Evolutionary conservation across 108 stramenopile genomes (phyloP).

Genomic region (Nitzschia sp.): DNA sequence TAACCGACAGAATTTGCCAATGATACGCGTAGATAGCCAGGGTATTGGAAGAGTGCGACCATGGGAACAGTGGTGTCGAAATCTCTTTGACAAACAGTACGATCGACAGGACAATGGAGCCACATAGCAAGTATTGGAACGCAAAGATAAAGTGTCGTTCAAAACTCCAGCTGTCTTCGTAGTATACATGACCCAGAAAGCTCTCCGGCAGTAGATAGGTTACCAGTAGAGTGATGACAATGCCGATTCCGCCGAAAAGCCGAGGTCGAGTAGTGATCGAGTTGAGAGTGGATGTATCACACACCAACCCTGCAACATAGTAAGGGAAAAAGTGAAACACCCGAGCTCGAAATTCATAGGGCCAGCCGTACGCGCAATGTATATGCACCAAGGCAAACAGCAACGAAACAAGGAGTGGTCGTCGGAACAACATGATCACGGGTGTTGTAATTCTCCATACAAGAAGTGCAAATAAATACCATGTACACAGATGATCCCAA

Average conservation of each 20-base stretch:
- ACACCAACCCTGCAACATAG: not conserved
- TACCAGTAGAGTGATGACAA: not conserved
- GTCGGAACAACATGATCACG: not conserved
- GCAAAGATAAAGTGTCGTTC: not conserved
- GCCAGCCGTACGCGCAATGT: not conserved
- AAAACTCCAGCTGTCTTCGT: not conserved
- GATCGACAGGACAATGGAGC: not conserved
- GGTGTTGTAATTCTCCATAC: not conserved
- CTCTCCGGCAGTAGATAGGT: not conserved
- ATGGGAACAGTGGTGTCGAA: not conserved
- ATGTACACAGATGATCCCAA: not conserved
- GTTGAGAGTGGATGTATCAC: not conserved
- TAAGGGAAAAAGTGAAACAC: constrained; percentile 3
- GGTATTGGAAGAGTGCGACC: not conserved
- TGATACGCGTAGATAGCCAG: not conserved
- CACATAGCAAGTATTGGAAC: not conserved
- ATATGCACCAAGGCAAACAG: not conserved
- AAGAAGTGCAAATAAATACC: not conserved
- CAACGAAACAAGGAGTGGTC: not conserved
- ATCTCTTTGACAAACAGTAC: not conserved
- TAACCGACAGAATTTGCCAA: not conserved
- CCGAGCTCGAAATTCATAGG: not conserved
- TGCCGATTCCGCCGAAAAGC: not conserved
- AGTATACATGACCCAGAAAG: not conserved
- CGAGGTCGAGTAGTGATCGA: not conserved